These are phyloP conservation scores for Acrocalymma vagum DNA, from an alignment of 2,329 filamentous ascomycete genomes.

Conservation along the genomic window DNA sequence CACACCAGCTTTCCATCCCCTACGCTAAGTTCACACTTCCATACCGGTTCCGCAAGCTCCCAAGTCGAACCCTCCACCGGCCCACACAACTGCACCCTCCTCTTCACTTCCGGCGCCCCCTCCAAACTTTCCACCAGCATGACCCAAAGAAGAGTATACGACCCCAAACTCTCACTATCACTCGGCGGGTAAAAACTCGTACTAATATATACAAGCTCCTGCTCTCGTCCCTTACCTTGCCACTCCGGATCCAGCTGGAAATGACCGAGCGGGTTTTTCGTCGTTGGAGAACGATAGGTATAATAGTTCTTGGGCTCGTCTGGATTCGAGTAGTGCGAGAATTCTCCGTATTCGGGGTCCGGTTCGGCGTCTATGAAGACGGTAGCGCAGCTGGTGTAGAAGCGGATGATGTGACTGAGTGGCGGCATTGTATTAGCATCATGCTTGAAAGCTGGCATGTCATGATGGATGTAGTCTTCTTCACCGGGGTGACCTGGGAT, in stretches of 20 bases:
- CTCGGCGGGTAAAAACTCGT: constrained; percentile 1
- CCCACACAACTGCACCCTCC: constrained; percentile 3
- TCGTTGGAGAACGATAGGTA: too few relatives aligned
- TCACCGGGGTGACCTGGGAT: too few relatives aligned
- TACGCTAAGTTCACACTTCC: too few relatives aligned
- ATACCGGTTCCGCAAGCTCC: constrained; percentile 4
- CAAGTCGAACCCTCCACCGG: background rate
- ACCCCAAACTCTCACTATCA: background rate
- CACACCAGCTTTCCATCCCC: too few relatives aligned
- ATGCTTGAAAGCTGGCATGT: too few relatives aligned
- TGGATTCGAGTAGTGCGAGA: too few relatives aligned
- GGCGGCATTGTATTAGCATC: too few relatives aligned
- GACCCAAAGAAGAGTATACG: too few relatives aligned
- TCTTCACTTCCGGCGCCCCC: constrained; percentile 4
- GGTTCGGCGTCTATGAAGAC: constrained; percentile 3
- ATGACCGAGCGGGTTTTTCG: too few relatives aligned
- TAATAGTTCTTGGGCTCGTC: too few relatives aligned
- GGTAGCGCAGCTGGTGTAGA: constrained; percentile 10
- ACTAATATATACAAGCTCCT: constrained; percentile 6
- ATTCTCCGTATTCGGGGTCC: background rate
- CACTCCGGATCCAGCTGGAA: constrained; percentile 4
- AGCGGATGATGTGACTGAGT: constrained; percentile 8
- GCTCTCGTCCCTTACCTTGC: background rate
- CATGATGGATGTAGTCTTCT: too few relatives aligned
- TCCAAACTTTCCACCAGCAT: constrained; percentile 7